phyloP scores from a whole-genome alignment of 2,329 filamentous ascomycete genomes.

The Sclerotinia nivalis region DNA sequence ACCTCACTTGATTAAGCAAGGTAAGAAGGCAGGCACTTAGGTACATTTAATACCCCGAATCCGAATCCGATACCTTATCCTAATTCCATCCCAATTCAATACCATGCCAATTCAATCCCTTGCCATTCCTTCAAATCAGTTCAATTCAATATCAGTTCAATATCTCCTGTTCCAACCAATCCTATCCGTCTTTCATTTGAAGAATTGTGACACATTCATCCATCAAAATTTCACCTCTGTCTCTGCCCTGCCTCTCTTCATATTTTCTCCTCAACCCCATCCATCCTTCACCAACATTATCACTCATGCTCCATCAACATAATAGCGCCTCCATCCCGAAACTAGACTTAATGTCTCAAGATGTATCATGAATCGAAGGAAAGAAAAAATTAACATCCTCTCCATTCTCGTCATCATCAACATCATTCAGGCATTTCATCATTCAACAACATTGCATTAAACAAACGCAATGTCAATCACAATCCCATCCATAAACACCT shows the following conservation, averaged over 20 bases:
- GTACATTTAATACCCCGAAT: background rate
- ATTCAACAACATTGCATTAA: background rate
- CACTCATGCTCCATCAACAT: background rate
- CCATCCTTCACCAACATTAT: background rate
- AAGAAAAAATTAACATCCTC: background rate
- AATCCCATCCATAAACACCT: background rate
- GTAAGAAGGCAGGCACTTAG: background rate
- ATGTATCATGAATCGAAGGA: background rate
- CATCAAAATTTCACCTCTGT: background rate
- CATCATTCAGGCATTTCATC: constrained; percentile 4
- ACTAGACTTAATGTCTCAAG: background rate
- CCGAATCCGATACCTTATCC: background rate
- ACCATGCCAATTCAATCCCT: background rate
- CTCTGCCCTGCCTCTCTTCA: background rate
- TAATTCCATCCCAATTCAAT: background rate
- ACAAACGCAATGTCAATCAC: background rate
- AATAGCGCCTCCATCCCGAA: background rate
- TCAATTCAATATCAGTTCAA: background rate
- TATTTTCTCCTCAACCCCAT: background rate
- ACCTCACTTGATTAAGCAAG: too few species aligned
- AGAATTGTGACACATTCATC: too few species aligned
- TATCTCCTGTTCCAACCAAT: background rate
- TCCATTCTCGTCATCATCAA: background rate
- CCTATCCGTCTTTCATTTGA: background rate
- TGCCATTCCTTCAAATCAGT: too few species aligned